Evolutionary conservation across 2,329 filamentous ascomycete species (phyloP), one percentile per base, ranked within the genome.

Genomic region (Colletotrichum navitas): DNA sequence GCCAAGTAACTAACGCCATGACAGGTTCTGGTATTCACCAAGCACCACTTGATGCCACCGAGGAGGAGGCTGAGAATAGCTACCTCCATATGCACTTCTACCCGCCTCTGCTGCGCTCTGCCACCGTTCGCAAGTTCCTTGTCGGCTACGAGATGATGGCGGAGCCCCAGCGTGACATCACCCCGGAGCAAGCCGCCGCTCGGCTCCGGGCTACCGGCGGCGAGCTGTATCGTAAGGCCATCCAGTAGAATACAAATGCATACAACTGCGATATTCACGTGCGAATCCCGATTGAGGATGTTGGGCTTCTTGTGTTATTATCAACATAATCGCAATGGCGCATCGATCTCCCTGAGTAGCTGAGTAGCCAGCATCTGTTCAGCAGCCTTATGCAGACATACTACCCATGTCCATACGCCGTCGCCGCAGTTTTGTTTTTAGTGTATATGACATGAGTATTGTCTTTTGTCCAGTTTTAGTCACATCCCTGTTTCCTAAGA

Each of bases 71-170:
- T 65, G 93, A 97, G 76, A 91, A 91, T 73, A 94, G 93, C 75
- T 95, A 97, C 82, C 91, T 99, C 79, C 96, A 99, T 81, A 92
- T 99, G 85, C 96, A 99, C 84, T 99, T 99, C 82, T 98, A 98
- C 81, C 96, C 96, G 52, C 96, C 96, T 16, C 86, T 99, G 58
- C 86, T 99, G 74, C 91, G 96, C 68, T 97, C 94, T 58, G 95
- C 96, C 2, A 97, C 94, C 0, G 95, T 99, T 58, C 91, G 93
- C 76, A 99, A 99, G 84, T 99, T 98, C 83, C 83, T 98, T 63
- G 96, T 99, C 43, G 96, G 96, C 0, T 98, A 97, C 80, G 96
- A 99, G 83, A 88, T 99, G 83, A 90, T 99, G 89, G 96, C 93
- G 1, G 96, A 99, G 83, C 95, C 96, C n/a, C 96, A 99, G 83